Conservation (phyloP, 345 rosid species). For the Euphorbia lathyris region DNA sequence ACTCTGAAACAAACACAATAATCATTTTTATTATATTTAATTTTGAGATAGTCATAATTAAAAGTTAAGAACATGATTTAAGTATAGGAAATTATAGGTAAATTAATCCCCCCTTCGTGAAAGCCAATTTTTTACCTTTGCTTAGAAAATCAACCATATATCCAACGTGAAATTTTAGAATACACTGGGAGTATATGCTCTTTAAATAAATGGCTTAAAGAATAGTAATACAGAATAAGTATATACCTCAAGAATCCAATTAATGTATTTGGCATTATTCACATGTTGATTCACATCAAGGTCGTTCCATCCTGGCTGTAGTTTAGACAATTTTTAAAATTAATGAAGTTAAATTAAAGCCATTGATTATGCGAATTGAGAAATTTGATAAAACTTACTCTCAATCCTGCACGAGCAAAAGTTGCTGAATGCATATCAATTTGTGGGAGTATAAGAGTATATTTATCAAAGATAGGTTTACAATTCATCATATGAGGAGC, state of each 20-base stretch:
- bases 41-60: no score
- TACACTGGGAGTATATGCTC: no score
- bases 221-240: no score
- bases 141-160: no score
- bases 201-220: no score
- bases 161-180: no score
- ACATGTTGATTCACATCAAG: slow-evolving; percentile 21
- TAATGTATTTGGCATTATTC: slow-evolving; percentile 14
- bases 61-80: no score
- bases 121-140: no score
- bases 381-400: not conserved
- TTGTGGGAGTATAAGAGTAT: not conserved
- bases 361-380: not conserved
- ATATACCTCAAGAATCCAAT: slow-evolving; percentile 14
- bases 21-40: no score
- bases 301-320: slow-evolving; percentile 24
- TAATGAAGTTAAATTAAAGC: not conserved
- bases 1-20: slow-evolving; percentile 1
- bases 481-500: slow-evolving; percentile 7
- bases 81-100: no score
- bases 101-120: no score
- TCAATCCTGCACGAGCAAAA: slow-evolving; percentile 6
- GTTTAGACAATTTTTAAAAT: not conserved
- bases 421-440: slow-evolving; percentile 16
- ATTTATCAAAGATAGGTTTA: slow-evolving; percentile 6